A percentile compares a stretch with the other conserved stretches of the same genome.
Conservation (phyloP, 208 protist species). For the Trypanosoma congolense region DNA sequence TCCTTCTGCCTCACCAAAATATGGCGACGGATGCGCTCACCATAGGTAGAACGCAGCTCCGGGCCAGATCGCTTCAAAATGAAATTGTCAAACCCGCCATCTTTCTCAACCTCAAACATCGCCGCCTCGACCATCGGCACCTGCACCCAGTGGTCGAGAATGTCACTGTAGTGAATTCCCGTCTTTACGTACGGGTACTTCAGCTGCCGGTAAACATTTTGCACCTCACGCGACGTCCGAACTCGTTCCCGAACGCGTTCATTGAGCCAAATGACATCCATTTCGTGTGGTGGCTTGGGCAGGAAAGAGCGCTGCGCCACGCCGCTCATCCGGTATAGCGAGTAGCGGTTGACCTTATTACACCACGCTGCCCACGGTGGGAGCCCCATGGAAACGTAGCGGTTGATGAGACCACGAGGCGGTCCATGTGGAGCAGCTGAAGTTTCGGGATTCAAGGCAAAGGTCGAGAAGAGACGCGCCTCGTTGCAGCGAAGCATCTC, state of each 20-base stretch:
- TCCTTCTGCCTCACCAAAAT: constrained; percentile 87
- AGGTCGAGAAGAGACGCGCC: constrained; percentile 60
- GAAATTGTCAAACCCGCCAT: constrained; percentile 89
- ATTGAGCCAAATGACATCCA: constrained; percentile 91
- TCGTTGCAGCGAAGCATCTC: constrained; percentile 37
- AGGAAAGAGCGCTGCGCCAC: constrained; percentile 68
- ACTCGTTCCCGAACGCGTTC: constrained; percentile 86
- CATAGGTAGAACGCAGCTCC: constrained; percentile 86
- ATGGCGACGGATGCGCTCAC: constrained; percentile 83
- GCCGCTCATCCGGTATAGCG: constrained; percentile 84
- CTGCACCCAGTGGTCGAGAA: constrained; percentile 89
- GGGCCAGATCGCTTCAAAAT: constrained; percentile 75
- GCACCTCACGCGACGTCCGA: constrained; percentile 79
- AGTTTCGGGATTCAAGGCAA: constrained; percentile 81
- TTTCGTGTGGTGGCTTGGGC: constrained; percentile 76
- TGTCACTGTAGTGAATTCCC: constrained; percentile 84
- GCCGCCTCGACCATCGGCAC: constrained; percentile 88
- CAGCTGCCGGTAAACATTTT: constrained; percentile 86
- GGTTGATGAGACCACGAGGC: constrained; percentile 82
- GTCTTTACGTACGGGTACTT: constrained; percentile 89
- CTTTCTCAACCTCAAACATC: constrained; percentile 84
- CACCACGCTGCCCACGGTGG: constrained; percentile 90
- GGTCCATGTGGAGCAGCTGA: constrained; percentile 73
- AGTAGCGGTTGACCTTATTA: constrained; percentile 76
- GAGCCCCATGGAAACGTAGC: constrained; percentile 85